Conservation (phyloP, 768 basidiomycete genomes). For the Psilocybe cyanescens region DNA sequence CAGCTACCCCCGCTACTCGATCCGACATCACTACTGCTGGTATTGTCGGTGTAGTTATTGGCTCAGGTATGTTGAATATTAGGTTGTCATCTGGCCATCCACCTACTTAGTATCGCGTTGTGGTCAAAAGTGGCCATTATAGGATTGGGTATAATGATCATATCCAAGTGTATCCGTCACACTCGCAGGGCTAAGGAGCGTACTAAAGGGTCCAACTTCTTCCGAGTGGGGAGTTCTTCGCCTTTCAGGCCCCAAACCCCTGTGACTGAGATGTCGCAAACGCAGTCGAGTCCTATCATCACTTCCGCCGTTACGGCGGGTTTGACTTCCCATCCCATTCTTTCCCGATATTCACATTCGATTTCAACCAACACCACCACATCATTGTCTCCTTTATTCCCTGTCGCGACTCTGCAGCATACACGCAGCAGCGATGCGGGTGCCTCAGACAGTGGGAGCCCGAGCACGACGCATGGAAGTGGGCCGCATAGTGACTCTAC, state of each 20-base stretch:
- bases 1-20: neutral
- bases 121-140: conserved; percentile 22
- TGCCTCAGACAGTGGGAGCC: conserved; percentile 13
- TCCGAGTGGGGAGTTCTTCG: conserved; percentile 8
- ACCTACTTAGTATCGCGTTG: neutral
- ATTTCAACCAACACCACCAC: conserved; percentile 6
- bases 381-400: conserved; percentile 19
- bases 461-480: conserved; percentile 17
- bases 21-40: conserved; percentile 13
- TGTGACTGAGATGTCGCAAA: conserved; percentile 24
- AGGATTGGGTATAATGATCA: conserved; percentile 21
- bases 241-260: conserved; percentile 3
- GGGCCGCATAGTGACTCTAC: conserved; percentile 13
- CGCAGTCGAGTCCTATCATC: conserved; percentile 21
- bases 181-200: conserved; percentile 23
- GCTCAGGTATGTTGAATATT: conserved; percentile 16
- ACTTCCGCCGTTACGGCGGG: conserved; percentile 17
- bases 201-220: conserved; percentile 21
- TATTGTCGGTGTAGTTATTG: conserved; percentile 20
- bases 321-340: conserved; percentile 14
- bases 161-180: conserved; percentile 21
- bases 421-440: conserved; percentile 15
- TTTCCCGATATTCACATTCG: conserved; percentile 8
- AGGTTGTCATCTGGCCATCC: neutral
- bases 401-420: conserved; percentile 10